phyloP scores from a whole-genome alignment of 495 filamentous ascomycete genomes.

The Apodospora peruviana region DNA sequence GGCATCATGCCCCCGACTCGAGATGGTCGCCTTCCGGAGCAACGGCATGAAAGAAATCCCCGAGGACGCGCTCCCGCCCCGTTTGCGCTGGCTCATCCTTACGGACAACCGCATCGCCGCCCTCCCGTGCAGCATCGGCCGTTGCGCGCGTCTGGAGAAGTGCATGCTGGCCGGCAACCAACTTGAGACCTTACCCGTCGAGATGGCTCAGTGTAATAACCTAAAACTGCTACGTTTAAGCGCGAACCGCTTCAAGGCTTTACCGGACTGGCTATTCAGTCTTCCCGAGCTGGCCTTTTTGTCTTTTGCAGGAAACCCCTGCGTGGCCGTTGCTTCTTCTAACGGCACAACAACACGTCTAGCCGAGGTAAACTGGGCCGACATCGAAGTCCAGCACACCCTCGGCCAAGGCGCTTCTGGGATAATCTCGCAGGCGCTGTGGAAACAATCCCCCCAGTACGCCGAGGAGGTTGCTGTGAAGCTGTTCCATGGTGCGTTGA shows the following conservation, averaged over 20 bases:
- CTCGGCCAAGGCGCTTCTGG: conserved; percentile 34
- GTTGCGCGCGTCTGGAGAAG: conserved; percentile 34
- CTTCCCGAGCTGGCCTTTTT: conserved; percentile 40
- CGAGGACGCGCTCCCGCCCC: conserved; percentile 34
- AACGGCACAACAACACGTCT: conserved; percentile 17
- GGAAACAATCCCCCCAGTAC: conserved; percentile 21
- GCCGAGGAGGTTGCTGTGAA: conserved; percentile 40
- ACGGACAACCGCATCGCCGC: conserved; percentile 33
- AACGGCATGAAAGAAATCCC: conserved; percentile 39
- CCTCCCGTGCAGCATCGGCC: conserved; percentile 34
- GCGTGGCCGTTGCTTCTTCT: conserved; percentile 16
- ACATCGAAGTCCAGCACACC: conserved; percentile 27
- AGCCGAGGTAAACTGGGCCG: conserved; percentile 31
- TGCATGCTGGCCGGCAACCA: conserved; percentile 40
- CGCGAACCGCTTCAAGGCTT: conserved; percentile 27
- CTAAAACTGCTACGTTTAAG: conserved; percentile 36
- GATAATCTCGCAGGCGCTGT: conserved; percentile 30
- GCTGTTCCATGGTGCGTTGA: conserved; percentile 36
- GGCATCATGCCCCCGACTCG: conserved; percentile 33
- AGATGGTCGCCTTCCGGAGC: conserved; percentile 41
- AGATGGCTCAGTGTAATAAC: conserved; percentile 36
- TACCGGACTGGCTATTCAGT: conserved; percentile 38
- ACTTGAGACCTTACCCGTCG: conserved; percentile 26
- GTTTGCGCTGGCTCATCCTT: conserved; percentile 39
- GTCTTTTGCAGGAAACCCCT: conserved; percentile 42